Evolutionary conservation across 2,329 filamentous ascomycete species (phyloP).

Genomic region (Escovopsis sp.): DNA sequence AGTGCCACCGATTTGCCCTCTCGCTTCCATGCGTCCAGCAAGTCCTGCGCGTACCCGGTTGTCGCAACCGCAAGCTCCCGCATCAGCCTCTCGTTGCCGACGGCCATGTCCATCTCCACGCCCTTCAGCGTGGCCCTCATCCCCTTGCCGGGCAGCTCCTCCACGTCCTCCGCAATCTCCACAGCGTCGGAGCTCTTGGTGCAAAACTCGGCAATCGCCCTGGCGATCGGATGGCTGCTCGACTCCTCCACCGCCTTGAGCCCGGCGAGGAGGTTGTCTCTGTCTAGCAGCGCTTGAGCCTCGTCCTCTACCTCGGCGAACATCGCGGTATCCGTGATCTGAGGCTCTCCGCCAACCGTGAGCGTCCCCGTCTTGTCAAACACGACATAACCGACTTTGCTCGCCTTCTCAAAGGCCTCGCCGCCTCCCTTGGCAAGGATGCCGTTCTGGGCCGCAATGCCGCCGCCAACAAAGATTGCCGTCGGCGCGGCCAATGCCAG

Average conservation of each 20-base stretch:
- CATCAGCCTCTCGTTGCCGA: conserved; percentile 64
- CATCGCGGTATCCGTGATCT: conserved; percentile 40
- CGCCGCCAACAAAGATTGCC: conserved; percentile 69
- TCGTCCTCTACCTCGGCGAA: conserved; percentile 12
- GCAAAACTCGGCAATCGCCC: conserved; percentile 52
- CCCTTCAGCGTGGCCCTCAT: conserved; percentile 40
- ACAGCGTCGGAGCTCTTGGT: conserved; percentile 17
- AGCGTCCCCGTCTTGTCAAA: conserved; percentile 85
- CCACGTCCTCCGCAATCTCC: conserved; percentile 25
- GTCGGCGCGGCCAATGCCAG: conserved; percentile 75
- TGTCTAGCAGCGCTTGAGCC: conserved; percentile 10
- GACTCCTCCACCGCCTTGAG: conserved; percentile 50
- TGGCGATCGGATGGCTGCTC: conserved; percentile 61
- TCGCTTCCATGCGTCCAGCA: conserved; percentile 40
- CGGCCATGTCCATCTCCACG: conserved; percentile 35
- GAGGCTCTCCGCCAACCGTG: conserved; percentile 57
- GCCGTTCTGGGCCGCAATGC: conserved; percentile 62
- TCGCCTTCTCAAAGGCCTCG: conserved; percentile 74
- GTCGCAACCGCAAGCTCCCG: conserved; percentile 28
- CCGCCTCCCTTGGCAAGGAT: conserved; percentile 75
- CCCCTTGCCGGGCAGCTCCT: conserved; percentile 59
- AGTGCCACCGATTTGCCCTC: conserved; percentile 50
- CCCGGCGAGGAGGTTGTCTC: conserved; percentile 30
- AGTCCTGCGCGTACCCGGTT: conserved; percentile 15
- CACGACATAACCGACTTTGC: conserved; percentile 60